Evolutionary conservation across 176 grass and related monocot species (phyloP), one percentile per base, ranked within the genome.

Genomic region (Oryza meridionalis): DNA sequence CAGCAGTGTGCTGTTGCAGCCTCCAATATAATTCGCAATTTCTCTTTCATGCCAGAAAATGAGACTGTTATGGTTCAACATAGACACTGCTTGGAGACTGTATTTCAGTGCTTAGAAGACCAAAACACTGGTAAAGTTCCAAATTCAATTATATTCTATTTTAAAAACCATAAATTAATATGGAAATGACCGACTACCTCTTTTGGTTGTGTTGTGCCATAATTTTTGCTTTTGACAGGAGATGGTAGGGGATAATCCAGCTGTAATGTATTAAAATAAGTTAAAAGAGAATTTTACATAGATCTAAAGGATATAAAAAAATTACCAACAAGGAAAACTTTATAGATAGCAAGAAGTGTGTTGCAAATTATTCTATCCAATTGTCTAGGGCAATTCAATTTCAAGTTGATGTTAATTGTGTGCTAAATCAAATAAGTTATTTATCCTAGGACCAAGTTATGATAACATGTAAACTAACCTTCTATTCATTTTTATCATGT

Each of bases 21-120:
- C 67, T 99, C 96, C 12, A 99, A 99, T 90, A 92, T 99, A 77
- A 94, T 99, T 77, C 91, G 96, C 22, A 99, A 99, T 84, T 96
- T 99, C 67, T 96, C 96, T 90, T 99, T 99, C 82, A 99, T 99
- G 93, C 96, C 96, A 43, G 96, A 99, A 84, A 99, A 99, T 81
- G 96, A 99, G 84, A 75, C 79, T 76, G 67, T 92, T 24, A 99
- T 99, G 96, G 96, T 93, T 76, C 96, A 99, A 70, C 93, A 99
- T 80, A 95, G 96, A 62, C 96, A 99, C 58, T 99, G 96, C 91
- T 78, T 99, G 81, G 96, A 96, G 85, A 96, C 93, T 70, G 15
- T 99, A 87, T 99, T 99, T 93, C 91, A 94, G 55, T 94, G 93
- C 88, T 76, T 99, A 40, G 89, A 99, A 86, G 96, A 99, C 76